These are phyloP conservation scores for Lomentospora prolificans DNA, from an alignment of 2,329 filamentous ascomycete species.

Conservation along the genomic window DNA sequence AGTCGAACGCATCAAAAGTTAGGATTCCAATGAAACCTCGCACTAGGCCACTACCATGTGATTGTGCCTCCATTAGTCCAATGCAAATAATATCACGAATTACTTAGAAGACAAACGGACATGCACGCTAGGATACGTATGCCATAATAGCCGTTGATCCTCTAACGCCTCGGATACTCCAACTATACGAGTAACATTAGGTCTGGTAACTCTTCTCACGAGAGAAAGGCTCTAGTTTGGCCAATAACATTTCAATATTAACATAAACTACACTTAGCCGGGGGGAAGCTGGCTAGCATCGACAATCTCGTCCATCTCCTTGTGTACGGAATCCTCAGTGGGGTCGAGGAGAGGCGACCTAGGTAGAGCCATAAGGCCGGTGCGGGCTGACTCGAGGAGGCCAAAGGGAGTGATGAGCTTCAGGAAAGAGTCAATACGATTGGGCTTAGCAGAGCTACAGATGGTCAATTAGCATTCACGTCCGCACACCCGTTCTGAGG, in stretches of 20 bases:
- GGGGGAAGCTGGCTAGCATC: conserved; percentile 90
- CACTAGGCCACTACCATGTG: no score
- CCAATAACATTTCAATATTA: conserved; percentile 14
- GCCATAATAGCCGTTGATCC: not conserved
- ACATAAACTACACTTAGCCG: conserved; percentile 44
- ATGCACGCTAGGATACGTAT: not conserved
- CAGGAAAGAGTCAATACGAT: conserved; percentile 92
- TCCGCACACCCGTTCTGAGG: no score
- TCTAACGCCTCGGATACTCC: not conserved
- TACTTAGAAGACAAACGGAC: no score
- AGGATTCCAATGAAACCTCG: no score
- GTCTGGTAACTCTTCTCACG: not conserved
- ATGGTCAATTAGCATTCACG: conserved; percentile 15
- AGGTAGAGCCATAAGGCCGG: conserved; percentile 92
- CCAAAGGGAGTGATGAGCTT: conserved; percentile 92
- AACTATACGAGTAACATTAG: conserved; percentile 14
- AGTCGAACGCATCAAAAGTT: no score
- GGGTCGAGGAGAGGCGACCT: conserved; percentile 76
- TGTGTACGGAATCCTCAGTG: conserved; percentile 58
- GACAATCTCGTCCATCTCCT: conserved; percentile 90
- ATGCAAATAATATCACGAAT: no score
- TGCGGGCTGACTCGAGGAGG: conserved; percentile 90
- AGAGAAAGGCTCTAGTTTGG: conserved; percentile 13
- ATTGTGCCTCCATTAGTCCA: no score
- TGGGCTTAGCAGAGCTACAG: conserved; percentile 75